Percentiles rank a stretch among this genome's conserved stretches.
phyloP scores from a whole-genome alignment of 192 early-diverging fungal genomes.

The Entophlyctis luteolus region DNA sequence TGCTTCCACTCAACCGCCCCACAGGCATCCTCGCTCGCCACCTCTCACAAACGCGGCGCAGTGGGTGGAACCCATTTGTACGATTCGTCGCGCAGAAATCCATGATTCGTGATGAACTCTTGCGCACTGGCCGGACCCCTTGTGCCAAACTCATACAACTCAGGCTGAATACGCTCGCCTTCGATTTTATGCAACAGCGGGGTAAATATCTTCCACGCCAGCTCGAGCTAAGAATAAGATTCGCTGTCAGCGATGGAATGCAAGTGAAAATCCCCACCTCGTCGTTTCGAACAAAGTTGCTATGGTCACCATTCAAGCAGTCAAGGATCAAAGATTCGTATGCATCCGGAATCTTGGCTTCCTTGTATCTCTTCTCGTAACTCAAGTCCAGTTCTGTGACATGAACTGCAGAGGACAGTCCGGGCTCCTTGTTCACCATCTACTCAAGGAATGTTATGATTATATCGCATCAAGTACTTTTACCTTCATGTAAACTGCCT shows the following conservation, averaged over 20 bases:
- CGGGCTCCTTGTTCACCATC: constrained; percentile 92
- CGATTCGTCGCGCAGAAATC: constrained; percentile 36
- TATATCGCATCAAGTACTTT: too few species aligned
- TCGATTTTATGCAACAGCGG: constrained; percentile 91
- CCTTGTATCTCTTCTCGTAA: constrained; percentile 84
- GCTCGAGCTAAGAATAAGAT: constrained; percentile 63
- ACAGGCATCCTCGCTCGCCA: too few species aligned
- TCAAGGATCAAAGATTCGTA: constrained; percentile 96
- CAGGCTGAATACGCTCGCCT: constrained; percentile 53
- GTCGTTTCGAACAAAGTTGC: constrained; percentile 81
- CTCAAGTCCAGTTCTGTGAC: constrained; percentile 92
- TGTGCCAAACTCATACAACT: constrained; percentile 76
- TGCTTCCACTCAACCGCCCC: too few species aligned
- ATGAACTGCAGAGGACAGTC: constrained; percentile 75
- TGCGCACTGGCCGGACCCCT: constrained; percentile 70
- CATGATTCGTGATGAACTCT: constrained; percentile 67
- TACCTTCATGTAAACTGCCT: constrained; percentile 92
- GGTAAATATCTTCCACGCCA: constrained; percentile 97
- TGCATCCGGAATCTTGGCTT: constrained; percentile 91
- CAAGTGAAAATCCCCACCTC: too few species aligned
- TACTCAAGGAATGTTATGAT: too few species aligned
- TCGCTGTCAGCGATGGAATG: too few species aligned
- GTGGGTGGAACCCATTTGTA: constrained; percentile 43
- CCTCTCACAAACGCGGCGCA: constrained; percentile 6
- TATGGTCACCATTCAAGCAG: constrained; percentile 85